These are phyloP conservation scores for Papiliotrema fonsecae DNA, from an alignment of 1,284 basidiomycete genomes.

Conservation along the genomic window DNA sequence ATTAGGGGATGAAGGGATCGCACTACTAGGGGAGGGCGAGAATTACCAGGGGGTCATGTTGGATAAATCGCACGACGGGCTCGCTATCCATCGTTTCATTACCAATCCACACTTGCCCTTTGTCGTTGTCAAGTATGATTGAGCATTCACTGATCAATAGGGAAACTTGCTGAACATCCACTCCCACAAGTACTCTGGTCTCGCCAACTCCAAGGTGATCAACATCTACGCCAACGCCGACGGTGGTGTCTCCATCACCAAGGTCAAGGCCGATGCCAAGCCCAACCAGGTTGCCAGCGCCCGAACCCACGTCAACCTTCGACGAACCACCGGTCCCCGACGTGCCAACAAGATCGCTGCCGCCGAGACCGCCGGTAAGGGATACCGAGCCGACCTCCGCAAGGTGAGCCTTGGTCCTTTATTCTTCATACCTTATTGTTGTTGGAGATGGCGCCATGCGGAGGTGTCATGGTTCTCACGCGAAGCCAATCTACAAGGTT, in stretches of 20 bases:
- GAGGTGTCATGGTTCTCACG: too few species aligned
- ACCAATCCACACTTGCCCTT: too few species aligned
- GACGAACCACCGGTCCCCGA: constrained; percentile 67
- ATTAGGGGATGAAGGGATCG: not conserved
- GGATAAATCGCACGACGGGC: not conserved
- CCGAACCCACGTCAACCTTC: constrained; percentile 54
- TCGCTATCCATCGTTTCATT: too few species aligned
- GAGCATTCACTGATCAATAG: too few species aligned
- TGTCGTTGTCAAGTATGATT: too few species aligned
- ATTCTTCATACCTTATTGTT: constrained; percentile 2
- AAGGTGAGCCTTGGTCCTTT: constrained; percentile 57
- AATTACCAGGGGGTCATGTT: not conserved
- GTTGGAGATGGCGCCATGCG: not conserved
- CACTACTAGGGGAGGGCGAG: not conserved
- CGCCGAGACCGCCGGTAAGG: constrained; percentile 59
- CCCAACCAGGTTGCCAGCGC: constrained; percentile 49
- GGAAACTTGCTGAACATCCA: constrained; percentile 81
- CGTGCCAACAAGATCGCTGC: constrained; percentile 68
- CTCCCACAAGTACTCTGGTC: constrained; percentile 82
- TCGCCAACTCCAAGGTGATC: constrained; percentile 77
- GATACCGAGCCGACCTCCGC: constrained; percentile 78
- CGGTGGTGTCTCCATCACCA: constrained; percentile 60
- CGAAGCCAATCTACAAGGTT: too few species aligned
- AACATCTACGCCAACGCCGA: constrained; percentile 59
- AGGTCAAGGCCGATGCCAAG: constrained; percentile 64